Evolutionary conservation across 78 protist genomes (phyloP), one percentile per base, ranked within the genome.

Genomic region (Dictyostelium citrinum): DNA sequence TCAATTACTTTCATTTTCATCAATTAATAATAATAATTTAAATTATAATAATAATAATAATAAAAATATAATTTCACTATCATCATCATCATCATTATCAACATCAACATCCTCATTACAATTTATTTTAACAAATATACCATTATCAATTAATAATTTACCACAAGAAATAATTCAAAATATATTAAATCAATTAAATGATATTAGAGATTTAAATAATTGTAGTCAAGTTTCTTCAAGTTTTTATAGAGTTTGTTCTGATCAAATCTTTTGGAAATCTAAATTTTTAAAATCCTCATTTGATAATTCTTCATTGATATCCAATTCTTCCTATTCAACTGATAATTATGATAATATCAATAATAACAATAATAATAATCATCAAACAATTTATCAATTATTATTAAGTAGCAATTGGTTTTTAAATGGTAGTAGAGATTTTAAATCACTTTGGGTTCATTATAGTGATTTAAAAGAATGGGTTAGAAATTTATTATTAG

Each of bases 241-340:
- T 22, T 88, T 77, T 37, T n/a, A 88, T 78, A 14, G 55, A 20
- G 35, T 88, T n/a, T 68, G 75, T n/a, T 39, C 45, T 1, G 93
- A 88, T 58, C 31, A 64, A n/a, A 88, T 88, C 61, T 88, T 88
- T 67, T 88, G 93, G 93, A 88, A 78, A 76, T 33, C 29, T 24
- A 88, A 88, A 24, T 22, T 85, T 39, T 41, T 41, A 41, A 75
- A 75, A 75, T 41, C 81, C 20, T 55, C 64, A 55, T 55, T 55
- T 20, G 64, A 55, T 55, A 17, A 55, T 20, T 55, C 60, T 10
- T 45, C 10, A 45, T 45, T 12, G 11, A 45, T 12, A 9, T 45
- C 55, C 6, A 45, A 8, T 45, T 49, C 64, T 6, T 55, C 64
- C 2, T 49, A 16, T 14, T 49, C 33, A 7, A n/a, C n/a, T 60